Base-by-base conservation (phyloP, 306 rosid genomes). In the Acacia confusa region DNA sequence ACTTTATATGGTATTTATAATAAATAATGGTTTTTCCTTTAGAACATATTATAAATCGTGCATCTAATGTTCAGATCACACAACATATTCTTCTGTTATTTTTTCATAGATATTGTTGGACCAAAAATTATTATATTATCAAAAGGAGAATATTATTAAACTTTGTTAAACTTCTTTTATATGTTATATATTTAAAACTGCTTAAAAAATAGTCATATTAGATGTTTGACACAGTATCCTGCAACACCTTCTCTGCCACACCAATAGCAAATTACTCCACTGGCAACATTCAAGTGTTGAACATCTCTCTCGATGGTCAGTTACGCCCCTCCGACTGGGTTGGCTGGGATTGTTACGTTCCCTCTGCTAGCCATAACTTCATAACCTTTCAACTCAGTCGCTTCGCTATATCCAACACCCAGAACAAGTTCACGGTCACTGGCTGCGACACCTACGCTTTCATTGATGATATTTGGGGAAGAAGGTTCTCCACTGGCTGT, bases 401-500 rank as follows among this genome's bases (percentile, higher is more conserved):
- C 5, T 69, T 69, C 22, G 32, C 53, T 11, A 22, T 69, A 10
- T 69, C 74, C 32, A 69, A 69, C 74, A 78, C 44, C 17, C 4
- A 17, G 27, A 72, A 72, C 63, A 48, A 16, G 9, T 48, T 66
- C 47, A 48, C 15, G 0, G 65, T 24, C 16, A 7, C 48, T 2
- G 81, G 81, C 13, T 77, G 81, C 19, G 74, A 77, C 25, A 20
- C 81, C 12, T 4, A 30, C 27, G 81, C 74, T 69, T 69, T 69
- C 53, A 41, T 69, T 7, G 0, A 4, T 41, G 74, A 69, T 41
- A 41, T 69, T 2, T 40, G 43, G 48, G 38, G 19, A 13, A 30
- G 25, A 25, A 32, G 57, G 16, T 78, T 20, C 11, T 0, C 24
- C 2, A 66, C 52, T 2, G 81, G 81, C 8, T 78, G 81, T 30